Base-by-base conservation (phyloP, 495 filamentous ascomycete species). In the Tuber umbilicatum region DNA sequence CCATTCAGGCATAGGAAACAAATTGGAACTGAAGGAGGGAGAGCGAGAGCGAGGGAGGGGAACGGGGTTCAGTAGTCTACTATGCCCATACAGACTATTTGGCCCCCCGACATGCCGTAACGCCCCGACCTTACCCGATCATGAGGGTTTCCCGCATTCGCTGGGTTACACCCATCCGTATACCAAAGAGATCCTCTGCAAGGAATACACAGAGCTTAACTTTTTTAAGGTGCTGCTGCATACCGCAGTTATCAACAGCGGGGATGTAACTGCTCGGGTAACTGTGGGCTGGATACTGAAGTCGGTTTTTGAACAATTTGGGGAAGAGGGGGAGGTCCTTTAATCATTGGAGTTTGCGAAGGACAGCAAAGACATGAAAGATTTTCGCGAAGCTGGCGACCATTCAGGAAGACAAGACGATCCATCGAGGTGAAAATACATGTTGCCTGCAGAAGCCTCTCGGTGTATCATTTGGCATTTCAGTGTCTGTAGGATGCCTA, bases 141-240 rank as follows among this genome's bases (percentile, higher is more conserved):
- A 35, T 64, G 27, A 19, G 35, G 55, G 55, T 64, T 35, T 64
- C 35, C 55, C 4, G 27, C 14, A 35, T 31, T 55, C 47, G 23
- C 55, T 35, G 17, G 27, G 55, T 64, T 64, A 64, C 55, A 64
- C 55, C 27, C 55, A 17, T 35, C 27, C 31, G 16, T 14, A 19
- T 35, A 35, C 55, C 55, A 64, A 64, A 64, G 10, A 35, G 55
- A 64, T 64, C 55, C 14, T 64, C 55, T 64, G 27, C 55, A 64
- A 64, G 55, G 55, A 64, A 64, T 64, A 64, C 55, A 64, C 5
- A 64, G 55, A 64, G 55, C 55, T 64, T 64, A 64, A 64, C 55
- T 64, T 64, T 64, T 64, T 64, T 64, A 64, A 64, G 55, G 55
- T 64, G 55, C 55, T 35, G 27, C 7, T 64, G 27, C 55, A 64